phyloP scores from a whole-genome alignment of 2,329 filamentous ascomycete genomes.

The Trichophyton rubrum region DNA sequence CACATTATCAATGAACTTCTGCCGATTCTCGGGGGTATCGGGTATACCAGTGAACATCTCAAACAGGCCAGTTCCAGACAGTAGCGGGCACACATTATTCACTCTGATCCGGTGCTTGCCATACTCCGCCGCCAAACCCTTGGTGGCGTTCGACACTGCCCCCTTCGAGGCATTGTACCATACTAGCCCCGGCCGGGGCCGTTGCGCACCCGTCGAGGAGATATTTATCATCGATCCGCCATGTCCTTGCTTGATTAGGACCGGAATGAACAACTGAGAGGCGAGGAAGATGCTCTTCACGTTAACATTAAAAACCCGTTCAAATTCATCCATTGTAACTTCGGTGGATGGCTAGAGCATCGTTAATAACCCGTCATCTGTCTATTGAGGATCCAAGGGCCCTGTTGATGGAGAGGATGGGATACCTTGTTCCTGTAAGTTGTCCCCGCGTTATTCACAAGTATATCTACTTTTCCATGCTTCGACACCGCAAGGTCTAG shows the following conservation, averaged over 20 bases:
- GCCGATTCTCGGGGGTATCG: conserved; percentile 34
- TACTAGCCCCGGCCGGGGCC: conserved; percentile 32
- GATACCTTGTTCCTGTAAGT: conserved; percentile 30
- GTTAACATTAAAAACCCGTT: conserved; percentile 34
- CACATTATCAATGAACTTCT: conserved; percentile 33
- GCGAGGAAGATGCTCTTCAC: conserved; percentile 32
- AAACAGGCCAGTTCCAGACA: conserved; percentile 54
- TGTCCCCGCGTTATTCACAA: conserved; percentile 39
- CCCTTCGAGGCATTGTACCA: conserved; percentile 37
- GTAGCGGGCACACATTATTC: conserved; percentile 57
- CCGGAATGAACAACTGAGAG: conserved; percentile 23
- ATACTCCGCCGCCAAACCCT: conserved; percentile 60
- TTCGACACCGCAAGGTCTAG: conserved; percentile 21
- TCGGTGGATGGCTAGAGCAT: conserved; percentile 26
- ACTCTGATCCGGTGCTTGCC: conserved; percentile 60
- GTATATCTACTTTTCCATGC: conserved; percentile 29
- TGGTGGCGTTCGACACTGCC: conserved; percentile 42
- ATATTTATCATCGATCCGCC: conserved; percentile 36
- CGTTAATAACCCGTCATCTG: neutral
- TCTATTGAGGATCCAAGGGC: neutral
- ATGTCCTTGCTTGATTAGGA: conserved; percentile 27
- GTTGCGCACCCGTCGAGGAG: conserved; percentile 31
- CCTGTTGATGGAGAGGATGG: neutral
- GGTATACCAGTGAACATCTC: conserved; percentile 32
- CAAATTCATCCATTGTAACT: conserved; percentile 34